These are phyloP conservation scores for Tuber brumale DNA, from an alignment of 495 filamentous ascomycete genomes.

Conservation along the genomic window DNA sequence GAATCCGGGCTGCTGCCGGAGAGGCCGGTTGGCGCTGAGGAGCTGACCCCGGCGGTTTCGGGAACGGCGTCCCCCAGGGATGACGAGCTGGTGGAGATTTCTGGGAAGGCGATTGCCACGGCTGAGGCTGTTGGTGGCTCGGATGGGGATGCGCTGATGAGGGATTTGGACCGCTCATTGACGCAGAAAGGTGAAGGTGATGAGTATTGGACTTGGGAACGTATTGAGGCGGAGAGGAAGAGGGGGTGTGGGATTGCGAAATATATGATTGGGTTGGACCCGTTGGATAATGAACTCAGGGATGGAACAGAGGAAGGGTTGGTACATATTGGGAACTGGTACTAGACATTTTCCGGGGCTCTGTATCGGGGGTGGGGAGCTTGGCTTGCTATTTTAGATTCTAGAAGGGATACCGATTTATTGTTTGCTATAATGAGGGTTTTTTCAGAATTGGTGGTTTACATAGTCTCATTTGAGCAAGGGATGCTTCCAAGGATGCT, in stretches of 20 bases:
- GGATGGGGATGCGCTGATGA: slow-evolving; percentile 60
- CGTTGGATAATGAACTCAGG: slow-evolving; percentile 45
- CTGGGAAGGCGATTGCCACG: slow-evolving; percentile 73
- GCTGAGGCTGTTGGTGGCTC: slow-evolving; percentile 61
- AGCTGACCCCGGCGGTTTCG: slow-evolving; percentile 41
- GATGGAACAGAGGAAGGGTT: slow-evolving; percentile 44
- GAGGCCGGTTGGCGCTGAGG: slow-evolving; percentile 41
- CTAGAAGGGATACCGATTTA: neutral
- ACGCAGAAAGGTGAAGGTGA: slow-evolving; percentile 43
- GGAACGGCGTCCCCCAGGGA: slow-evolving; percentile 32
- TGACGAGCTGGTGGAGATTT: slow-evolving; percentile 59
- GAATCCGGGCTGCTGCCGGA: slow-evolving; percentile 61
- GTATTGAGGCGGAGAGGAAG: slow-evolving; percentile 54
- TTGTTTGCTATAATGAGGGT: neutral
- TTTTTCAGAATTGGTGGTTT: neutral
- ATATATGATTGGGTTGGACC: slow-evolving; percentile 50
- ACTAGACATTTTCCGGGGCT: slow-evolving; percentile 8
- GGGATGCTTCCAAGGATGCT: neutral
- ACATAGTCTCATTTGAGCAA: neutral
- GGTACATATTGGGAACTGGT: slow-evolving; percentile 39
- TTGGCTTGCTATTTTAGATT: neutral
- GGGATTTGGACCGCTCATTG: slow-evolving; percentile 31
- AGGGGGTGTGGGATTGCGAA: slow-evolving; percentile 53
- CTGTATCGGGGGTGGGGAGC: neutral
- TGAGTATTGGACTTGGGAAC: slow-evolving; percentile 51